These are phyloP conservation scores for Zygosaccharomyces sapae DNA, from an alignment of 1,139 yeast genomes.

Conservation along the genomic window DNA sequence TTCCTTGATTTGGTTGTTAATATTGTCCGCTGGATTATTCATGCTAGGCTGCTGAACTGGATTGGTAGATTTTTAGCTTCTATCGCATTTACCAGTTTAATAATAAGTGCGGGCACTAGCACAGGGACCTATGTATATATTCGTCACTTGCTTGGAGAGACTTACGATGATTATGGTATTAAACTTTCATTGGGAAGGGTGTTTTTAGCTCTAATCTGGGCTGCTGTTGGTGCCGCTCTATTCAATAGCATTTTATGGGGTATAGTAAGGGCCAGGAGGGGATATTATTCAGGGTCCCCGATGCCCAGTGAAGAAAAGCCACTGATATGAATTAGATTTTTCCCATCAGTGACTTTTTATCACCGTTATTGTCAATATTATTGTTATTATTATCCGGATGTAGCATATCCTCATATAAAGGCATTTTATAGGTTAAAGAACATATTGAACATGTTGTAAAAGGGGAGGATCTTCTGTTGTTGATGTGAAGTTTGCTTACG, in stretches of 20 bases:
- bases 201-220: slow-evolving; percentile 31
- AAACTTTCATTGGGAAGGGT: slow-evolving; percentile 23
- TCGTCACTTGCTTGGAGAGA: slow-evolving; percentile 20
- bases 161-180: slow-evolving; percentile 27
- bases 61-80: slow-evolving; percentile 25
- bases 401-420: too few relatives aligned
- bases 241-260: slow-evolving; percentile 27
- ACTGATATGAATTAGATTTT: slow-evolving; percentile 11
- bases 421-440: too few relatives aligned
- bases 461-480: too few relatives aligned
- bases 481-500: too few relatives aligned
- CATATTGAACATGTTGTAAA: too few relatives aligned
- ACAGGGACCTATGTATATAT: slow-evolving; percentile 30
- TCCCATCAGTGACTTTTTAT: slow-evolving; percentile 5
- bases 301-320: slow-evolving; percentile 24
- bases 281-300: slow-evolving; percentile 15
- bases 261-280: slow-evolving; percentile 20
- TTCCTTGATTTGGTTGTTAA: slow-evolving; percentile 23
- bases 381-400: background rate
- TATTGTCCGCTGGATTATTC: slow-evolving; percentile 27
- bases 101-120: slow-evolving; percentile 30
- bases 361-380: slow-evolving; percentile 5
- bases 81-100: slow-evolving; percentile 21
- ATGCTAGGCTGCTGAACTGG: slow-evolving; percentile 22
- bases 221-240: slow-evolving; percentile 27